These are phyloP conservation scores for Lactarius hengduanensis DNA, from an alignment of 768 basidiomycete species.

Conservation along the genomic window DNA sequence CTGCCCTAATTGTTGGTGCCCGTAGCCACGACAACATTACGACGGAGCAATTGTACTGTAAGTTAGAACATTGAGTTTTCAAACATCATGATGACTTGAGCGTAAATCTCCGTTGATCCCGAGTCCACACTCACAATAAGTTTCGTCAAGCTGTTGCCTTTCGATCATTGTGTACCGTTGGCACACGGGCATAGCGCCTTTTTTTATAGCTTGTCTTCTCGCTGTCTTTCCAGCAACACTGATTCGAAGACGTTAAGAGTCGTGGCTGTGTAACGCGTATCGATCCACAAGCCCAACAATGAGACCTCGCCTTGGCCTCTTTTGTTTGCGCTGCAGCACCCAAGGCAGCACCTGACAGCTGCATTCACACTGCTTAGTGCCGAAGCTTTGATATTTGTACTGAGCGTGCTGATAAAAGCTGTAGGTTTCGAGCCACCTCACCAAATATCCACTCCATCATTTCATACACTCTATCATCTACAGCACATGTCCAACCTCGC, in stretches of 20 bases:
- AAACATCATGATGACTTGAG: background rate
- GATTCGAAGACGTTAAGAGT: background rate
- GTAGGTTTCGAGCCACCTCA: background rate
- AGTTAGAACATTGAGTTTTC: too few species aligned
- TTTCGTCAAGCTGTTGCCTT: background rate
- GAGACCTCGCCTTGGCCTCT: background rate
- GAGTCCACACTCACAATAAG: background rate
- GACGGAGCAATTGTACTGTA: background rate
- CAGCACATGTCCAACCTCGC: constrained; percentile 2
- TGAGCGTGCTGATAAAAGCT: background rate
- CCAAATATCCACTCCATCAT: background rate
- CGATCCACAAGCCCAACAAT: background rate
- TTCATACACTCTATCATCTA: too few species aligned
- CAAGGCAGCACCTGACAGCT: background rate
- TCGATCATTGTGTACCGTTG: background rate
- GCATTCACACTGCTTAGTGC: background rate
- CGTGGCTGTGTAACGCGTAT: background rate
- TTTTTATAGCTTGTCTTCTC: too few species aligned
- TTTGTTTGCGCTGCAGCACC: background rate
- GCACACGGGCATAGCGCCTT: too few species aligned
- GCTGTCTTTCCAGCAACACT: too few species aligned
- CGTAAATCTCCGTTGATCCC: background rate
- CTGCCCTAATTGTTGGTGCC: background rate
- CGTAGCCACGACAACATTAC: background rate
- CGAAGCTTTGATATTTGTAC: background rate